Base-by-base conservation (phyloP, 345 rosid species). In the Hirschfeldia incana region DNA sequence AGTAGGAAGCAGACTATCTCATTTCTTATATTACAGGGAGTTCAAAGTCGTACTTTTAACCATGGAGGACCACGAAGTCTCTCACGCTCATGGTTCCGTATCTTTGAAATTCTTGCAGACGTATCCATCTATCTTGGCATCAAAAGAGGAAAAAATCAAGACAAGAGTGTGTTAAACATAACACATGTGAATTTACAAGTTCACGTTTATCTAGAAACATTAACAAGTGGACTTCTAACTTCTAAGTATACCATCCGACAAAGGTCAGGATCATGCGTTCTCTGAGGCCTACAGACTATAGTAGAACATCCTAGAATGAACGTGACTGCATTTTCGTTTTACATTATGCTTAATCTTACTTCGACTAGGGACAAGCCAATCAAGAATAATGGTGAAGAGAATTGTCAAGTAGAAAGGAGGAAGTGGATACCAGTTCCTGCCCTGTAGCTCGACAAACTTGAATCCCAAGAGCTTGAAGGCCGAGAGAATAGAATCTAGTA, bases 401-500 rank as follows among this genome's bases (percentile, higher is more conserved):
- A 21, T 1, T 21, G 0, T 21, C 21, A 21, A 21, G 21, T 1
- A 21, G 21, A 21, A 21, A 21, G 21, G 21, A 21, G 37, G 34
- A 75, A 85, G 76, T 26, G 17, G 13, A 65, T 90, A 91, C 98
- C 97, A 96, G 85, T 82, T 96, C 99, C 88, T 96, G 98, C 49
- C 98, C 99, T 39, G 99, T 92, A 57, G 98, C 99, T 84, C 99
- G 94, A 85, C 98, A 92, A 77, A 96, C 98, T 84, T 96, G 98
- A 76, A 96, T 68, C 33, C 97, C 96, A 65, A 96, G 95, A 51
- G 90, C 95, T 84, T 96, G 97, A 75, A 96, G 84, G 70, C 97
- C 99, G 8, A 88, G 80, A 70, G 97, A 92, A 85, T 91, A 96
- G 85, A 93, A 96, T 65, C 95, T 92, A 76, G 97, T 93, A 80